These are phyloP conservation scores for Emmonsiellopsis sp. DNA, from an alignment of 2,329 filamentous ascomycete species.

Conservation along the genomic window DNA sequence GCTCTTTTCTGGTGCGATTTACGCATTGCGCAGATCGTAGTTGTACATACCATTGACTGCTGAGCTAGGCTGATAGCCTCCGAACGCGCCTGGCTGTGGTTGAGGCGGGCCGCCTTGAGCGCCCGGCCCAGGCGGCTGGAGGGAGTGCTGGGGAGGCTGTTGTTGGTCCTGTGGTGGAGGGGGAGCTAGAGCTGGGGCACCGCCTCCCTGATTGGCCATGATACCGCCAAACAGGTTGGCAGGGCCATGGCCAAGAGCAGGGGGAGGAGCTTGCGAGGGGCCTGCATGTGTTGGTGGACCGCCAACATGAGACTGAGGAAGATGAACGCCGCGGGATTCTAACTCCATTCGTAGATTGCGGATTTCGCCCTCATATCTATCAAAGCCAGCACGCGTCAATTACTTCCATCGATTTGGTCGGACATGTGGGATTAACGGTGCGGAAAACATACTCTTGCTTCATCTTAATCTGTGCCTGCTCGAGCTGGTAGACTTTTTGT, in stretches of 20 bases:
- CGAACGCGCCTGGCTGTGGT: slow-evolving; percentile 55
- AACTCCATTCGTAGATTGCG: slow-evolving; percentile 78
- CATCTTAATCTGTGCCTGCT: slow-evolving; percentile 77
- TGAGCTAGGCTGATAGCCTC: slow-evolving; percentile 56
- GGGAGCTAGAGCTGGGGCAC: slow-evolving; percentile 72
- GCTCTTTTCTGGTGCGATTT: slow-evolving; percentile 36
- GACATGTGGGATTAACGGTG: background rate
- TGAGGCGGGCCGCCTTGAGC: slow-evolving; percentile 60
- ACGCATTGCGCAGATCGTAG: slow-evolving; percentile 4
- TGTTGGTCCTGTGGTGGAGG: slow-evolving; percentile 62
- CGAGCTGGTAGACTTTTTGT: slow-evolving; percentile 86
- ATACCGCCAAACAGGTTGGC: slow-evolving; percentile 92
- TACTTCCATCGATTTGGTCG: background rate
- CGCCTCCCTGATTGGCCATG: slow-evolving; percentile 83
- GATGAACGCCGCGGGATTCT: slow-evolving; percentile 57
- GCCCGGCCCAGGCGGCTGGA: slow-evolving; percentile 49
- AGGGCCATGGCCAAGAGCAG: slow-evolving; percentile 72
- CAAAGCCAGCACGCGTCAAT: background rate
- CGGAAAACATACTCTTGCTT: slow-evolving; percentile 70
- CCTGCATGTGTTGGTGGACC: slow-evolving; percentile 68
- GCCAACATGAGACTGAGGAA: slow-evolving; percentile 58
- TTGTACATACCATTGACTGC: slow-evolving; percentile 49
- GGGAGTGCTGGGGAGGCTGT: slow-evolving; percentile 48
- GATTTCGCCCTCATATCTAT: slow-evolving; percentile 89
- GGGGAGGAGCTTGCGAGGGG: slow-evolving; percentile 75